These are phyloP conservation scores for Boletus edulis DNA, from an alignment of 768 basidiomycete species.

Conservation along the genomic window DNA sequence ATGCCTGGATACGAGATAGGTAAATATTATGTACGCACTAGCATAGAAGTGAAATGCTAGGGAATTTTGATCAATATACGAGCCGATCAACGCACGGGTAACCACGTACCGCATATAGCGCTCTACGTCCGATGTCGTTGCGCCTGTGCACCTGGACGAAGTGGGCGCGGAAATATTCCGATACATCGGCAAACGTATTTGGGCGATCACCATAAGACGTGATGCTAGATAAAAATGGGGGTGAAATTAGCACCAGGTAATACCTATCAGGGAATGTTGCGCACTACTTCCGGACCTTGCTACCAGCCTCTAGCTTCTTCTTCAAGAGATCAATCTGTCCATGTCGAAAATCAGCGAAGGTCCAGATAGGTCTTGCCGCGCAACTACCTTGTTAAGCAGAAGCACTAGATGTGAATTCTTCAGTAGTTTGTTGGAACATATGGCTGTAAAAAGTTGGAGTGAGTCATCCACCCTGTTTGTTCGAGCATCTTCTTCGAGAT, in stretches of 20 bases:
- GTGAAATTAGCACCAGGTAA: neutral
- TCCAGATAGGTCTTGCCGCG: conserved; percentile 2
- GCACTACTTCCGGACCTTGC: conserved; percentile 74
- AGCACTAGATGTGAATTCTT: conserved; percentile 71
- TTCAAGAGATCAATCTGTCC: conserved; percentile 66
- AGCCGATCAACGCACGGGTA: neutral
- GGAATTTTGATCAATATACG: conserved; percentile 7
- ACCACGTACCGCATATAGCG: conserved; percentile 60
- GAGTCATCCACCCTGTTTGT: conserved; percentile 83
- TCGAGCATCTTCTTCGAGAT: conserved; percentile 77
- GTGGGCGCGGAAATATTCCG: conserved; percentile 83
- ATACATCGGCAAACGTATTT: conserved; percentile 67
- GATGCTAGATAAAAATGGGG: conserved; percentile 44
- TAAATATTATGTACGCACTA: conserved; percentile 38
- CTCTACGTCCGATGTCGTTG: conserved; percentile 57
- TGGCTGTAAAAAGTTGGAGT: conserved; percentile 69
- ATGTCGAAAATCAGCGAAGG: conserved; percentile 7
- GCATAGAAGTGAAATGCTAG: conserved; percentile 72
- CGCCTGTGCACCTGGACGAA: conserved; percentile 73
- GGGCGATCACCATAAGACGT: conserved; percentile 73
- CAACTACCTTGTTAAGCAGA: conserved; percentile 70
- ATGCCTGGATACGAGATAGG: neutral
- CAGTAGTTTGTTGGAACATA: conserved; percentile 75
- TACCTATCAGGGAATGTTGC: conserved; percentile 29
- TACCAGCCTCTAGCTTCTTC: conserved; percentile 66